A percentile compares a stretch with the other conserved stretches of the same genome.
Evolutionary conservation across 1,284 basidiomycete species (phyloP).

Genomic region (Wallemia hederae): DNA sequence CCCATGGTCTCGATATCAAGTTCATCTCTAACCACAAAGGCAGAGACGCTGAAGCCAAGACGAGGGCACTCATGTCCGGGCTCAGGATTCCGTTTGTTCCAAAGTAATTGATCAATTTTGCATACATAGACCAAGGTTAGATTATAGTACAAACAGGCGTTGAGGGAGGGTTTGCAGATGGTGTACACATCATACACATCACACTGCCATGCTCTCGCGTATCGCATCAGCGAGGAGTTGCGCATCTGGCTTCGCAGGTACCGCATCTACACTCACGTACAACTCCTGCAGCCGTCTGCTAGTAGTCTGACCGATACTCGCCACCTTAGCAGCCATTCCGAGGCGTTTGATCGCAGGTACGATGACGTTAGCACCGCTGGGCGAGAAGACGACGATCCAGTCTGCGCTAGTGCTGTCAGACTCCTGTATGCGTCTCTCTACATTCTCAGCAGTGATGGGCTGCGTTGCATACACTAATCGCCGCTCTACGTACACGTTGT

Average conservation of each 20-base stretch:
- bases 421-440: not conserved
- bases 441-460: not conserved
- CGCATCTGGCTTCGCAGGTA: not conserved
- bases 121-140: not conserved
- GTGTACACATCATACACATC: not conserved
- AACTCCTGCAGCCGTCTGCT: not conserved
- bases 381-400: not conserved
- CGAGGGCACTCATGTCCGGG: constrained; percentile 53
- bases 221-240: not conserved
- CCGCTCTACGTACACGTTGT: not conserved
- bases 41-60: constrained; percentile 53
- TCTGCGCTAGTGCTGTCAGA: not conserved
- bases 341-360: not conserved
- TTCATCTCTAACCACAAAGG: constrained; percentile 64
- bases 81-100: constrained; percentile 55
- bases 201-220: not conserved
- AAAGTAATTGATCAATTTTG: not conserved
- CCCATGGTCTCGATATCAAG: constrained; percentile 68
- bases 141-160: no score
- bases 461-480: not conserved
- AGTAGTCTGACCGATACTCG: not conserved
- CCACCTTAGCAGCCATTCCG: not conserved
- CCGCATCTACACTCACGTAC: not conserved
- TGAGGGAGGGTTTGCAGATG: no score
- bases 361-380: not conserved